Percentiles rank a stretch among this genome's conserved stretches.
Conservation (phyloP, 1,284 basidiomycete species). For the Taiwanofungus camphoratus region DNA sequence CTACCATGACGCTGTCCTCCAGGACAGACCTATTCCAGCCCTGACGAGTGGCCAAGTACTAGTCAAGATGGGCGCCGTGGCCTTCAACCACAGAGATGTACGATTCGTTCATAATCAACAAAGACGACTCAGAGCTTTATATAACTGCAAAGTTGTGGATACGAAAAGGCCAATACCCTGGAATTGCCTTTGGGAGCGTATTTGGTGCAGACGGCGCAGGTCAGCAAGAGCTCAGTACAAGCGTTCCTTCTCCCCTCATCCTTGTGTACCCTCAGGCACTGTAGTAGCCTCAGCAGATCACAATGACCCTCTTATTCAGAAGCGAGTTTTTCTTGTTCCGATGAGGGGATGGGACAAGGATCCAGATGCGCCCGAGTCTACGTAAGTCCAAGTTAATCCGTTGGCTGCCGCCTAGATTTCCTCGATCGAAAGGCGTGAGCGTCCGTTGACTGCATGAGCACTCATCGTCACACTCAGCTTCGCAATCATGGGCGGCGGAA, state of each 20-base stretch:
- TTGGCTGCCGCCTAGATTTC: no score
- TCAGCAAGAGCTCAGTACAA: no score
- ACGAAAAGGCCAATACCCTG: constrained; percentile 65
- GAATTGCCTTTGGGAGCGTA: constrained; percentile 51
- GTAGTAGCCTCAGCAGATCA: constrained; percentile 53
- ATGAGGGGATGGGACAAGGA: constrained; percentile 71
- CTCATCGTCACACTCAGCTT: constrained; percentile 46
- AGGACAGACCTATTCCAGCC: constrained; percentile 40
- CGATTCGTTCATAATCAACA: constrained; percentile 25
- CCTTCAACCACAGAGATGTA: constrained; percentile 81
- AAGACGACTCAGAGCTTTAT: no score
- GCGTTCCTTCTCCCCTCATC: no score
- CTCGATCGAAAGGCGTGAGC: no score
- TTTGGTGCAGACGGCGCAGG: constrained; percentile 77
- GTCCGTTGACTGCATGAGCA: no score
- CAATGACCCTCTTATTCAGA: constrained; percentile 51
- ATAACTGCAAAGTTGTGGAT: constrained; percentile 75
- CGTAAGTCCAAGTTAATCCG: no score
- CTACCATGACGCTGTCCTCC: constrained; percentile 50
- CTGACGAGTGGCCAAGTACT: constrained; percentile 54
- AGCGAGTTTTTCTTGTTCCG: constrained; percentile 71
- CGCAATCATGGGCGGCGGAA: constrained; percentile 54
- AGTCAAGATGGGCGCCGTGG: constrained; percentile 61
- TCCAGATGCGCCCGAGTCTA: constrained; percentile 51
- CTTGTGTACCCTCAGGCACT: constrained; percentile 39